Base-by-base conservation (phyloP, 1,284 basidiomycete species). In the Ustilago xerochloae region DNA sequence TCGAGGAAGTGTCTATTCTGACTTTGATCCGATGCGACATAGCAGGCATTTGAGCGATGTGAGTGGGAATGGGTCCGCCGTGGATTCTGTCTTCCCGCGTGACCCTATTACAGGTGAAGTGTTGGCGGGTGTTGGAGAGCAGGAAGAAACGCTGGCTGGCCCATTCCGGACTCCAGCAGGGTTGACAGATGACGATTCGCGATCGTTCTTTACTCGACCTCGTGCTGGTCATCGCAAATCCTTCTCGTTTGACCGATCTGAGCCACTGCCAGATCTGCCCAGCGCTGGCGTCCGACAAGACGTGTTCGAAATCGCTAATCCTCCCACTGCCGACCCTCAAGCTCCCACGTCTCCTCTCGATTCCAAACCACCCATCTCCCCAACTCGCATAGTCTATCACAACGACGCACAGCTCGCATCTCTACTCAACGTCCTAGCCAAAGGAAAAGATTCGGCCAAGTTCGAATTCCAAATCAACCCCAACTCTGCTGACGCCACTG, bases 341-440 rank as follows among this genome's bases (percentile, higher is more conserved):
- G 58, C 47, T 4, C 55, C 53, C 13, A 75, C 70, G 30, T 57
- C n/a, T n/a, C n/a, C n/a, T n/a, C n/a, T n/a, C 22, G 41, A 43
- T 26, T 9, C 41, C 41, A 43, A 69, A 29, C 57, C 65, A 50
- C 71, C 71, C n/a, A n/a, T n/a, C 13, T 59, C 68, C 12, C 65
- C 72, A 0, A 81, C 79, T 6, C 56, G 77, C 3, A 80, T 81
- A 58, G 74, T 81, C 13, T 81, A 81, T 55, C 77, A 79, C 45
- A 73, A 63, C 32, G 79, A 81, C 54, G 74, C 77, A 13, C 78
- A 81, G 41, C 60, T 81, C 13, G 79, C 79, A 2, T 58, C 58
- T 16, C 61, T 81, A 1, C 71, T 81, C 28, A 72, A 80, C 48
- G 54, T 67, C 2, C 50, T 81, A 10, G 74, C 73, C 0, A 51